These are phyloP conservation scores for Colletotrichum lindemuthianum DNA, from an alignment of 2,329 filamentous ascomycete species.

Conservation along the genomic window DNA sequence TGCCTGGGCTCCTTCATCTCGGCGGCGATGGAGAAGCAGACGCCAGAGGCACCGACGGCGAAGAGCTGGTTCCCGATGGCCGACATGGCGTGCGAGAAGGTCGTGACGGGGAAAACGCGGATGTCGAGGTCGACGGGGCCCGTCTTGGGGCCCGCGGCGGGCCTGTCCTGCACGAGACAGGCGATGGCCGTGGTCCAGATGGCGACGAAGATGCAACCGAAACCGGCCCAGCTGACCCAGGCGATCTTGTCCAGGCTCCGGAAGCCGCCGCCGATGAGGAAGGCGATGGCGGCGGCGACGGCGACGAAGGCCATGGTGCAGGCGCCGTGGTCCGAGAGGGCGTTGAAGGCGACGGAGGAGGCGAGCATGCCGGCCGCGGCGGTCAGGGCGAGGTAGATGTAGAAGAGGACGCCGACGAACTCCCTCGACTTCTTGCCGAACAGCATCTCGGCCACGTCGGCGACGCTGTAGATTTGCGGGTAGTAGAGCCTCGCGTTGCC, in stretches of 20 bases:
- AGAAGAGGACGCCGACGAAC: conserved; percentile 48
- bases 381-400: conserved; percentile 47
- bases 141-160: conserved; percentile 38
- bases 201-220: conserved; percentile 34
- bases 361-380: conserved; percentile 50
- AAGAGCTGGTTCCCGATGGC: conserved; percentile 48
- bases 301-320: conserved; percentile 54
- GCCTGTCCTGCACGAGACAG: conserved; percentile 43
- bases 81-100: conserved; percentile 43
- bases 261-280: conserved; percentile 44
- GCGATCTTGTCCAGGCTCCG: conserved; percentile 45
- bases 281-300: conserved; percentile 43
- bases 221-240: conserved; percentile 46
- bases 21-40: conserved; percentile 45
- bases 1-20: conserved; percentile 46
- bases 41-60: conserved; percentile 49
- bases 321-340: conserved; percentile 49
- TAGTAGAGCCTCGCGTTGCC: conserved; percentile 60
- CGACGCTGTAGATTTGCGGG: conserved; percentile 60
- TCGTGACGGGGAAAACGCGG: conserved; percentile 40
- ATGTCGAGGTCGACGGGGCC: conserved; percentile 43
- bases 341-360: conserved; percentile 51
- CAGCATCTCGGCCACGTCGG: conserved; percentile 59
- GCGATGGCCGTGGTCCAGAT: conserved; percentile 43
- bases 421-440: conserved; percentile 57